Evolutionary conservation across 2,329 filamentous ascomycete species (phyloP).

Genomic region (Neopestalotiopsis sp.): DNA sequence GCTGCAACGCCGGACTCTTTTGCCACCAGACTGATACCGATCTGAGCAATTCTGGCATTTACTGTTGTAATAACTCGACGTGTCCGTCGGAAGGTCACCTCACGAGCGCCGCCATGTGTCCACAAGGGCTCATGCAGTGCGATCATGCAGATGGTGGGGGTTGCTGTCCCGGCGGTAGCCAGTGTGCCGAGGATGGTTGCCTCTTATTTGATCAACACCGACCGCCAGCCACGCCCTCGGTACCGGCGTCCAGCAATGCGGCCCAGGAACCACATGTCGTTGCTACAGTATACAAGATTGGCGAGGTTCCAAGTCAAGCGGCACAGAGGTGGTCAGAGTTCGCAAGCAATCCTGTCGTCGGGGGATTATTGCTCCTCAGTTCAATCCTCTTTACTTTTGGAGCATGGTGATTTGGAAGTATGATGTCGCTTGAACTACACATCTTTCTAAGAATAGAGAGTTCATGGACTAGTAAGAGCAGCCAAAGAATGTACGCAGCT

Average conservation of each 20-base stretch:
- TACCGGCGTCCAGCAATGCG: not conserved
- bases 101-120: slow-evolving; percentile 21
- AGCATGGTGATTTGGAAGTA: not conserved
- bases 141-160: slow-evolving; percentile 24
- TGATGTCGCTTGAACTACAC: not conserved
- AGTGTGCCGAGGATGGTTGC: slow-evolving; percentile 25
- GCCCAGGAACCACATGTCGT: not conserved
- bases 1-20: slow-evolving; percentile 24
- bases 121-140: slow-evolving; percentile 19
- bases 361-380: not conserved
- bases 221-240: not conserved
- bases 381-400: not conserved
- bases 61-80: slow-evolving; percentile 24
- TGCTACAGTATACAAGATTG: slow-evolving; percentile 17
- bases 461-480: not conserved
- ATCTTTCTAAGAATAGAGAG: not conserved
- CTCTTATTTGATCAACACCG: slow-evolving; percentile 2
- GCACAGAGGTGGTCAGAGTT: not conserved
- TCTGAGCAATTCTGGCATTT: slow-evolving; percentile 28
- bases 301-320: slow-evolving; percentile 12
- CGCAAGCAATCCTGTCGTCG: not conserved
- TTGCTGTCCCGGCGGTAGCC: slow-evolving; percentile 24
- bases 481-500: not conserved
- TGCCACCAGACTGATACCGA: slow-evolving; percentile 24
- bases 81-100: slow-evolving; percentile 15